Percentiles rank a stretch among this genome's conserved stretches.
These are phyloP conservation scores for Ogataea naganishii DNA, from an alignment of 805 yeast genomes.

Conservation along the genomic window DNA sequence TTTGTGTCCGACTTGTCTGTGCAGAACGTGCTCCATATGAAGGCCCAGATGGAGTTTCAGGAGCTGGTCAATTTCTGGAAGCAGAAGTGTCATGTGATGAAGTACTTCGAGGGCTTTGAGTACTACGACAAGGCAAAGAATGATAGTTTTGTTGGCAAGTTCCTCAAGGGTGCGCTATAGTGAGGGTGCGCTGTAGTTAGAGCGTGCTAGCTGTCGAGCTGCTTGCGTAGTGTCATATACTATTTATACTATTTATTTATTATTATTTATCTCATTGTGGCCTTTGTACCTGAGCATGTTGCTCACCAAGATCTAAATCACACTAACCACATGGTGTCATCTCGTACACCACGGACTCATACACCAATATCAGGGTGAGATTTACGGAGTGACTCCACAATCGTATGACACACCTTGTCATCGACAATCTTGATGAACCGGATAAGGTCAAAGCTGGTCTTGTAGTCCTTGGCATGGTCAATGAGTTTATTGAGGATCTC, in stretches of 20 bases:
- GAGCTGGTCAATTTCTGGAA: constrained; percentile 87
- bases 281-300: too few species aligned
- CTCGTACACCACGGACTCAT: neutral
- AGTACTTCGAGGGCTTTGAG: constrained; percentile 65
- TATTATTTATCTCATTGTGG: constrained; percentile 1
- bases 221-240: constrained; percentile 1
- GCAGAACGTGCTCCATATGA: constrained; percentile 61
- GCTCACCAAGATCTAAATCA: too few species aligned
- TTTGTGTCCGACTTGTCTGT: constrained; percentile 60
- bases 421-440: constrained; percentile 44
- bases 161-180: constrained; percentile 50
- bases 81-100: constrained; percentile 77
- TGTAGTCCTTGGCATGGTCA: constrained; percentile 31
- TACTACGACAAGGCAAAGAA: constrained; percentile 45
- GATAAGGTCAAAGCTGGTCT: constrained; percentile 45
- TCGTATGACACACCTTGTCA: constrained; percentile 25
- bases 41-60: constrained; percentile 88
- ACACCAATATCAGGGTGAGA: neutral
- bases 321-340: too few species aligned
- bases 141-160: constrained; percentile 62
- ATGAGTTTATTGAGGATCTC: constrained; percentile 35
- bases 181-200: too few species aligned
- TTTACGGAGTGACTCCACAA: constrained; percentile 19
- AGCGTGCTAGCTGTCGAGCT: too few species aligned
- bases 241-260: constrained; percentile 1